phyloP scores from a whole-genome alignment of 164 flowering plant species.

The Chimonanthus salicifolius region DNA sequence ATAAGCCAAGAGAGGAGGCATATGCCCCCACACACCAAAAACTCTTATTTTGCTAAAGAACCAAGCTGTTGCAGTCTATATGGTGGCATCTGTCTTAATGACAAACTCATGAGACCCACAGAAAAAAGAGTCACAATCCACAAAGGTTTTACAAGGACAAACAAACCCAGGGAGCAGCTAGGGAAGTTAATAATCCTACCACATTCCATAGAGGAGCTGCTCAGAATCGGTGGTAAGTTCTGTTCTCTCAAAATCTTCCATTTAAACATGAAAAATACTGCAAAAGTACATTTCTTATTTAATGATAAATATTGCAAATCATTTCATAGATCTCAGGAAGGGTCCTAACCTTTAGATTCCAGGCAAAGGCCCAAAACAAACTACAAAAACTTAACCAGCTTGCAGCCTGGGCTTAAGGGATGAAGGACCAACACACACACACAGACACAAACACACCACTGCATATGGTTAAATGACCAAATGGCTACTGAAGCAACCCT shows the following conservation, averaged over 20 bases:
- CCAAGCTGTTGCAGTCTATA: constrained; percentile 16
- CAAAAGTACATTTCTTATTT: background rate
- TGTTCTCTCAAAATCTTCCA: constrained; percentile 12
- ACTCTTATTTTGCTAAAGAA: constrained; percentile 11
- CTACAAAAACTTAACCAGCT: too few relatives aligned
- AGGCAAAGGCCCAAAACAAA: too few relatives aligned
- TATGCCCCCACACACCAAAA: background rate
- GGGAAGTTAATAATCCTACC: constrained; percentile 73
- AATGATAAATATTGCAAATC: background rate
- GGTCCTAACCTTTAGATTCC: too few relatives aligned
- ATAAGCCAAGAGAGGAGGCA: constrained; percentile 8
- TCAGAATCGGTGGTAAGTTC: constrained; percentile 64
- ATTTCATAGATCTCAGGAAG: too few relatives aligned
- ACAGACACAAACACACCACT: too few relatives aligned
- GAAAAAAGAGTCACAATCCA: constrained; percentile 76
- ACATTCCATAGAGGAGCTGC: constrained; percentile 70
- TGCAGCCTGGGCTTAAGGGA: too few relatives aligned
- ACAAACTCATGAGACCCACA: constrained; percentile 11
- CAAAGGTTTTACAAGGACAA: constrained; percentile 22
- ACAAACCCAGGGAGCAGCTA: constrained; percentile 25
- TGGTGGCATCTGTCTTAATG: constrained; percentile 12
- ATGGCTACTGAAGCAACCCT: too few relatives aligned
- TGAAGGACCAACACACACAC: too few relatives aligned
- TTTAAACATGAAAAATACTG: constrained; percentile 18
- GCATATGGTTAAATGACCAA: too few relatives aligned